phyloP scores from a whole-genome alignment of 495 filamentous ascomycete genomes.

The Halenospora varia region DNA sequence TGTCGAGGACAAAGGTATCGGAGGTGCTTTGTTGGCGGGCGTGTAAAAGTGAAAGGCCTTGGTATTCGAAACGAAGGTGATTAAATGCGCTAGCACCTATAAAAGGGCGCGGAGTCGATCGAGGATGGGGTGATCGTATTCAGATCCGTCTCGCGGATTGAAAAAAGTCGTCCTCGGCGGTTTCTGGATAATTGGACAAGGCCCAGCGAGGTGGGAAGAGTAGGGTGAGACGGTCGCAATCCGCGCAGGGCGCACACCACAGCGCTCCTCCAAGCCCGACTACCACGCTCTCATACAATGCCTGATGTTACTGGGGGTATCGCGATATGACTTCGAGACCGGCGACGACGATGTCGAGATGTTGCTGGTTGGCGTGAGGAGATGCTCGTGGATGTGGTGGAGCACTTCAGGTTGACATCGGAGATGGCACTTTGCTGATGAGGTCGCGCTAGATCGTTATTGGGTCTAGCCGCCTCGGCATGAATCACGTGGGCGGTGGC shows the following conservation, averaged over 20 bases:
- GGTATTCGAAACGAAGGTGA: background rate
- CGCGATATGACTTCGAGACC: constrained; percentile 2
- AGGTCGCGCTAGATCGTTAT: constrained; percentile 4
- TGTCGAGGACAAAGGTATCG: constrained; percentile 6
- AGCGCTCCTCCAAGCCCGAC: constrained; percentile 8
- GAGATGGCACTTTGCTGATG: constrained; percentile 11
- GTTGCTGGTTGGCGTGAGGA: constrained; percentile 11
- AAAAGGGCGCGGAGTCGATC: background rate
- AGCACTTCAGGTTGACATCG: constrained; percentile 1
- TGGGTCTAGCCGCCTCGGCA: background rate
- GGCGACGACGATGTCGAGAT: constrained; percentile 4
- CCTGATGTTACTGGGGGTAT: background rate
- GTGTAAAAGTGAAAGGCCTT: background rate
- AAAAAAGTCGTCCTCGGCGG: background rate
- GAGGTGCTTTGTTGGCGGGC: background rate
- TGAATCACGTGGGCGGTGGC: background rate
- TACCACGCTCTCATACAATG: constrained; percentile 17
- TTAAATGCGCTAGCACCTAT: constrained; percentile 8
- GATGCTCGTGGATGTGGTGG: background rate
- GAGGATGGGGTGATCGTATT: background rate
- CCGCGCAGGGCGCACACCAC: constrained; percentile 4
- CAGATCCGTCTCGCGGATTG: constrained; percentile 7
- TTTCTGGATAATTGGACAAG: background rate
- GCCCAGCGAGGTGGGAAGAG: background rate
- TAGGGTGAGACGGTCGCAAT: constrained; percentile 23